Conservation (phyloP, 148 eudicot genomes). For the Bassia scoparia region DNA sequence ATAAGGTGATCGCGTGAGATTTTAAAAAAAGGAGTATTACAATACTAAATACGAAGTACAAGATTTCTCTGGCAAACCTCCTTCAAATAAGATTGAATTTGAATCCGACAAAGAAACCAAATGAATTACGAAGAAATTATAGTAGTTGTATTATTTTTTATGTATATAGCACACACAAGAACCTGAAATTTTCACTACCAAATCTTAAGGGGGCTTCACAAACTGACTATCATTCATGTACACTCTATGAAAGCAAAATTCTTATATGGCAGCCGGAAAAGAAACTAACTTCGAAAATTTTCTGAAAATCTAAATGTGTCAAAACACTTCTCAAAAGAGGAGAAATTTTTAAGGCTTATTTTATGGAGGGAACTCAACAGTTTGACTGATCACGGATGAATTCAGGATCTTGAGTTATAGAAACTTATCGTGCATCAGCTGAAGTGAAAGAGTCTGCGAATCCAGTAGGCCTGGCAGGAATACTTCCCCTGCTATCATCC, state of each 20-base stretch:
- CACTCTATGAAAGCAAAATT: neutral
- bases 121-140: neutral
- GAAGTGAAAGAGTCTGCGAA: slow-evolving; percentile 67
- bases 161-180: neutral
- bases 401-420: neutral
- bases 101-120: no score
- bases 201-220: neutral
- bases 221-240: slow-evolving; percentile 3
- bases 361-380: neutral
- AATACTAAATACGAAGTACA: neutral
- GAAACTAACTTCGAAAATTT: neutral
- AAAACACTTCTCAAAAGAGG: neutral
- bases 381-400: neutral
- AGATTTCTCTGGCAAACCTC: neutral
- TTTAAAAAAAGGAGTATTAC: no score
- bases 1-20: no score
- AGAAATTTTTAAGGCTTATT: neutral
- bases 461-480: slow-evolving; percentile 59
- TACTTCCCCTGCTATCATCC: slow-evolving; percentile 59
- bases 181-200: neutral
- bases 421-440: slow-evolving; percentile 50
- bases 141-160: neutral
- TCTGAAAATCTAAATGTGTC: neutral
- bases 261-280: neutral
- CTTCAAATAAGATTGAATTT: no score